Percentiles rank a stretch among this genome's conserved stretches.
phyloP scores from a whole-genome alignment of 177 flowering plant genomes.

The Vitis hybrid region DNA sequence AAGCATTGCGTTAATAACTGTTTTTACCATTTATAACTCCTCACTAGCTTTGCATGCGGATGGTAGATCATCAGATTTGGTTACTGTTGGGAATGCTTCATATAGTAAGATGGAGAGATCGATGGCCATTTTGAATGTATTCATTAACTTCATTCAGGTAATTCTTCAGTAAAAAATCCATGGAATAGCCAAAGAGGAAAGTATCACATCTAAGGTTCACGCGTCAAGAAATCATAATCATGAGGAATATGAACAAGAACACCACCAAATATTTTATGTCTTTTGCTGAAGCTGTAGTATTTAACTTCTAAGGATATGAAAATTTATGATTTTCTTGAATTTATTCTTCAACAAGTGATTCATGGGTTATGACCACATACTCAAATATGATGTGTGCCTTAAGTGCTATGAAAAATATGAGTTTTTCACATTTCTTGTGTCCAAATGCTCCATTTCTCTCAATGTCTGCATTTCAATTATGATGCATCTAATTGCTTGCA shows the following conservation, averaged over 20 bases:
- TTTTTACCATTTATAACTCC: slow-evolving; percentile 67
- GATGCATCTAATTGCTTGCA: no score
- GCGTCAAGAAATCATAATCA: no score
- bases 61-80: slow-evolving; percentile 35
- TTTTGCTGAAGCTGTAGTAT: neutral
- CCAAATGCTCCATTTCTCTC: no score
- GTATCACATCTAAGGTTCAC: no score
- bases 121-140: slow-evolving; percentile 69
- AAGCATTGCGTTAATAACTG: slow-evolving; percentile 61
- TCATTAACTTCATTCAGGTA: slow-evolving; percentile 83
- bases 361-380: no score
- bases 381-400: no score
- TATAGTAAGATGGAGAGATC: slow-evolving; percentile 73
- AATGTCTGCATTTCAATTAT: neutral
- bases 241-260: neutral
- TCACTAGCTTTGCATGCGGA: slow-evolving; percentile 18
- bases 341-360: no score
- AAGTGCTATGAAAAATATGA: no score
- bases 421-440: no score
- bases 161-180: neutral
- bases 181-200: neutral
- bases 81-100: slow-evolving; percentile 64
- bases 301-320: no score
- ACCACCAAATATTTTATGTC: neutral
- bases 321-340: no score